These are phyloP conservation scores for Lanzia echinophila DNA, from an alignment of 2,329 filamentous ascomycete species.

Conservation along the genomic window DNA sequence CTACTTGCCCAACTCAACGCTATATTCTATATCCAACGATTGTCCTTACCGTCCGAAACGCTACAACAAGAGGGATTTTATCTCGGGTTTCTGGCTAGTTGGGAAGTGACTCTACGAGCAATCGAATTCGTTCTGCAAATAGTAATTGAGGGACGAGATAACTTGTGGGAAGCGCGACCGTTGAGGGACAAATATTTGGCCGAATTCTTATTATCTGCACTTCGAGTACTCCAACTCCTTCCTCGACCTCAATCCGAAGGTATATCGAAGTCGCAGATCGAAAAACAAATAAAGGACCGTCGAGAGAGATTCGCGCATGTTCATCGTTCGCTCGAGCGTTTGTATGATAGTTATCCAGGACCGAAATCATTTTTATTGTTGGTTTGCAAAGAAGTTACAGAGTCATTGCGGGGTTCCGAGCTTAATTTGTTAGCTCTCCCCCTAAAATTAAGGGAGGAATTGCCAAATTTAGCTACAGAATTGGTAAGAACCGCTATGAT, in stretches of 20 bases:
- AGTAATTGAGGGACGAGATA: conserved; percentile 19
- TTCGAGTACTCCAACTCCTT: conserved; percentile 35
- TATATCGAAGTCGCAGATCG: conserved; percentile 15
- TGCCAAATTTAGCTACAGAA: conserved; percentile 34
- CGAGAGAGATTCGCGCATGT: conserved; percentile 35
- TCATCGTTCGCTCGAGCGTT: conserved; percentile 33
- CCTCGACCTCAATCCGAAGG: conserved; percentile 29
- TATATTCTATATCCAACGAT: conserved; percentile 36
- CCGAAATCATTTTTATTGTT: conserved; percentile 35
- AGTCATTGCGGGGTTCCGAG: conserved; percentile 30
- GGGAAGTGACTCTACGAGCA: conserved; percentile 35
- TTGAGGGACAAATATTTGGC: conserved; percentile 35
- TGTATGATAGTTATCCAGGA: conserved; percentile 36
- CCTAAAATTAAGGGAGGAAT: conserved; percentile 28
- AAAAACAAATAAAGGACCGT: conserved; percentile 31
- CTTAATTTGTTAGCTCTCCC: conserved; percentile 33
- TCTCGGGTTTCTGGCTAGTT: conserved; percentile 35
- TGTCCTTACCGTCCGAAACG: conserved; percentile 34
- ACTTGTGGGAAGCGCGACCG: conserved; percentile 20
- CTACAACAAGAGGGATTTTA: conserved; percentile 31
- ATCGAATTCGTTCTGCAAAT: conserved; percentile 36
- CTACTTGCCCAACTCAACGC: conserved; percentile 35
- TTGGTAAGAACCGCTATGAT: conserved; percentile 27
- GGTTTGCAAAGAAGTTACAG: conserved; percentile 34
- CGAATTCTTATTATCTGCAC: conserved; percentile 33